These are phyloP conservation scores for Calophaca sinica DNA, from an alignment of 306 rosid genomes.

Conservation along the genomic window DNA sequence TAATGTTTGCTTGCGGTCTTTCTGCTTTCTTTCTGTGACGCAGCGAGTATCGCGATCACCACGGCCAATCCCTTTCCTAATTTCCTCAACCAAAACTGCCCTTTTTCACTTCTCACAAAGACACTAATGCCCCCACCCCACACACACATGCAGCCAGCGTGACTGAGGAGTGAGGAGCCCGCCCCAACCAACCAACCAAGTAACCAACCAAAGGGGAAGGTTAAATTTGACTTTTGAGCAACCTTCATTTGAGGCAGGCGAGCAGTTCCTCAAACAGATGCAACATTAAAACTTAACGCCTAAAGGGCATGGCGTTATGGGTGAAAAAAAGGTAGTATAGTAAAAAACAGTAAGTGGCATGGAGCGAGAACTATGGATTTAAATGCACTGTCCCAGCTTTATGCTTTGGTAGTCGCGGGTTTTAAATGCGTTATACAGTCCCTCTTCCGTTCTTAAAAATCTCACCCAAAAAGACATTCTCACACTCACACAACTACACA, in stretches of 20 bases:
- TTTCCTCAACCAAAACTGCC: neutral
- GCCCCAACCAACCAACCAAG: no score
- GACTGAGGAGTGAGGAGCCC: no score
- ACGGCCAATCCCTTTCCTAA: slow-evolving; percentile 1
- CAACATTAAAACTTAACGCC: slow-evolving; percentile 1
- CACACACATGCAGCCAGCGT: no score
- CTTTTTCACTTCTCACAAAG: neutral
- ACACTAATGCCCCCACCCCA: no score
- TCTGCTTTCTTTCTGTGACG: slow-evolving; percentile 41
- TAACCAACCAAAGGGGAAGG: neutral
- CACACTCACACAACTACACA: slow-evolving; percentile 44
- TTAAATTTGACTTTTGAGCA: slow-evolving; percentile 32
- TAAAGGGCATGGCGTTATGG: slow-evolving; percentile 39
- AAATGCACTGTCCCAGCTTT: slow-evolving; percentile 66
- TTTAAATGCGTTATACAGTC: slow-evolving; percentile 59
- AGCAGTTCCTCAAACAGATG: slow-evolving; percentile 14
- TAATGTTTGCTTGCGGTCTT: slow-evolving; percentile 19
- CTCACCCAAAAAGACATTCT: slow-evolving; percentile 38
- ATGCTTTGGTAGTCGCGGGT: slow-evolving; percentile 69
- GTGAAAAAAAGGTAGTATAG: no score
- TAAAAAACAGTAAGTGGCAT: neutral
- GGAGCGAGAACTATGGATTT: slow-evolving; percentile 46
- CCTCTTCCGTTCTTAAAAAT: slow-evolving; percentile 4
- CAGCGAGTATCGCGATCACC: slow-evolving; percentile 55
- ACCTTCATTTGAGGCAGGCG: neutral